Base-by-base conservation (phyloP, 1,284 basidiomycete species). In the Apiotrichum laibachii region DNA sequence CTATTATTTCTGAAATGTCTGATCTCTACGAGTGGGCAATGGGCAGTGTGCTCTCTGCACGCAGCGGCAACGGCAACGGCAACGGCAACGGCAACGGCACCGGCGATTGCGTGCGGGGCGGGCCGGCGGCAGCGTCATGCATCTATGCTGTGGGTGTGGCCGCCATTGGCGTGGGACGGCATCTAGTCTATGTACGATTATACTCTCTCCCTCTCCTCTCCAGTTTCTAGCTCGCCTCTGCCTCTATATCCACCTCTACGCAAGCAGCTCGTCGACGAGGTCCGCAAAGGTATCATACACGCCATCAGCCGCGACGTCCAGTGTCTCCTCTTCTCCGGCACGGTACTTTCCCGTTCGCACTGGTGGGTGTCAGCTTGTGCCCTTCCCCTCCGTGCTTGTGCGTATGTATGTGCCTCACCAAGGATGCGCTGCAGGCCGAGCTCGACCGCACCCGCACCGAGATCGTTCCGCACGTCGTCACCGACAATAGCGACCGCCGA, bases 401-500 rank as follows among this genome's bases (percentile, higher is more conserved):
- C 56, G 40, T 31, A 19, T 60, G 16, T 44, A 4, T 21, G 16
- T 44, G 5, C 71, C 76, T 51, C 60, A 86, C 86, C 87, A n/a
- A 89, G 76, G 3, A 87, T 80, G 43, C 87, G 75, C 80, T 82
- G 83, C 49, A 89, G 71, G 4, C 84, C 83, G 1, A 88, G 77
- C 59, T 85, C 83, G 0, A 80, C 56, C 1, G 86, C 85, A 0
- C 85, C 87, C 5, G 79, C 82, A 0, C 86, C 86, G 3, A 88
- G 79, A 73, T 89, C 88, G 33, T 84, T 82, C 40, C 80, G 78
- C 1, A 85, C 77, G 65, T 89, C 88, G 69, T 89, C 88, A 8
- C 86, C 86, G 22, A 88, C 81, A 45, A 88, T 81, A 5, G 81
- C 86, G 19, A 88, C 80, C 18, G 75, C 77, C 57, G 26, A 53